Percentiles rank a stretch among this genome's conserved stretches.
These are phyloP conservation scores for Monilinia fructicola DNA, from an alignment of 2,329 filamentous ascomycete species.

Conservation along the genomic window DNA sequence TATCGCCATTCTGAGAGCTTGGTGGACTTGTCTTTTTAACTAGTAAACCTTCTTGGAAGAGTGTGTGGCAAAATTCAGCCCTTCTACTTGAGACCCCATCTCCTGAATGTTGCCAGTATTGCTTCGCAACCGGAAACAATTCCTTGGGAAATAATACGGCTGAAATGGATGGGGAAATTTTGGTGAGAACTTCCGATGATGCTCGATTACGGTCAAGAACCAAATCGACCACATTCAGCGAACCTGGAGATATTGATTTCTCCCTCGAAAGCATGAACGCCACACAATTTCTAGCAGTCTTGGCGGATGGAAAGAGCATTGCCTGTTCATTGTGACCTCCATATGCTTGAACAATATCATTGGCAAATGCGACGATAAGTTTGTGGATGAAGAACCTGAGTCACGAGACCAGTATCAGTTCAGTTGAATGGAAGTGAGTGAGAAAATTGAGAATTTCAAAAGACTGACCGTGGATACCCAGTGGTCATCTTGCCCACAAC, in stretches of 20 bases:
- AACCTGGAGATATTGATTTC: conserved; percentile 49
- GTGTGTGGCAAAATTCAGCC: conserved; percentile 81
- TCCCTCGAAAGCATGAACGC: conserved; percentile 68
- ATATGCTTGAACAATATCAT: conserved; percentile 63
- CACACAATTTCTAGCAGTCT: conserved; percentile 69
- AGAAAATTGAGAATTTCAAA: background rate
- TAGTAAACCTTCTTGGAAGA: conserved; percentile 69
- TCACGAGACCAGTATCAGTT: conserved; percentile 34
- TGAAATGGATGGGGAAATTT: conserved; percentile 60
- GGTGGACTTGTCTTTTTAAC: conserved; percentile 46
- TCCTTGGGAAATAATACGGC: conserved; percentile 70
- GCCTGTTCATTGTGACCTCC: conserved; percentile 64
- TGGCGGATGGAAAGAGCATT: conserved; percentile 77
- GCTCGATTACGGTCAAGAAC: conserved; percentile 58
- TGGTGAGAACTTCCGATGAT: conserved; percentile 51
- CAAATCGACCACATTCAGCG: conserved; percentile 60
- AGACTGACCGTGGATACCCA: conserved; percentile 76
- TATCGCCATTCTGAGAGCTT: conserved; percentile 33
- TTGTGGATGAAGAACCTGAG: conserved; percentile 87
- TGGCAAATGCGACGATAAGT: conserved; percentile 71
- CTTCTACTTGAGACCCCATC: conserved; percentile 89
- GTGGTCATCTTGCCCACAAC: conserved; percentile 83
- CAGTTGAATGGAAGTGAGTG: conserved; percentile 27
- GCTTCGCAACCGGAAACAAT: conserved; percentile 73
- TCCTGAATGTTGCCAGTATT: conserved; percentile 96